Percentiles rank a stretch among this genome's conserved stretches.
phyloP scores from a whole-genome alignment of 306 rosid species.

The Senna tora region DNA sequence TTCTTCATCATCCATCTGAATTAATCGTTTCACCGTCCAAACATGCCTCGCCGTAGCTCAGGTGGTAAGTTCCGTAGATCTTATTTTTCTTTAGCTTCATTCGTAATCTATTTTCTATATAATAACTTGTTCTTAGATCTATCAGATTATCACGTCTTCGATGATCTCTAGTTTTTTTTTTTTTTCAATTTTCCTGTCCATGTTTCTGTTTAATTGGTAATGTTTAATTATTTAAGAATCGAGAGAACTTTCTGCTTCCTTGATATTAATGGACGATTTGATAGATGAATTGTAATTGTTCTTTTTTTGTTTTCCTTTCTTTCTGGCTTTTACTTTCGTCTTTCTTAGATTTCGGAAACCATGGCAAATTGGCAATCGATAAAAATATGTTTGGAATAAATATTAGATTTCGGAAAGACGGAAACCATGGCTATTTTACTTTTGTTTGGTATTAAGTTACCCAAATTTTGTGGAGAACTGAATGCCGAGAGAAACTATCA shows the following conservation, averaged over 20 bases:
- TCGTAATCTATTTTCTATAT: background rate
- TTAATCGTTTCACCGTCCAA: constrained; percentile 19
- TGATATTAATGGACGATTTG: background rate
- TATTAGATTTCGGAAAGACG: no score
- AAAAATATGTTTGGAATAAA: no score
- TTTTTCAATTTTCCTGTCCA: background rate
- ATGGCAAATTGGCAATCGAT: no score
- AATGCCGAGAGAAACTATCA: no score
- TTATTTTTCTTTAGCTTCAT: background rate
- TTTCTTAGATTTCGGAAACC: no score
- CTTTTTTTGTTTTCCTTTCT: no score
- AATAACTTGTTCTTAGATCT: background rate
- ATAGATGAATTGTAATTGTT: no score
- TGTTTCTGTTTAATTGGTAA: background rate
- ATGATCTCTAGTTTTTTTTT: constrained; percentile 34
- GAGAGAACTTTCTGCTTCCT: background rate
- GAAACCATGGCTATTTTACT: no score
- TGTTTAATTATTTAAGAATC: background rate
- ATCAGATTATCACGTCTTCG: background rate
- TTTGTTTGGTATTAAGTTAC: no score
- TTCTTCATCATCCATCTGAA: background rate
- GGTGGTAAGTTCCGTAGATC: constrained; percentile 37
- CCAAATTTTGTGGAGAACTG: no score
- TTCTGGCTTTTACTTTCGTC: no score
- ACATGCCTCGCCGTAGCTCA: constrained; percentile 62